phyloP scores from a whole-genome alignment of 331 rosid genomes.

The Quercus tomentella region DNA sequence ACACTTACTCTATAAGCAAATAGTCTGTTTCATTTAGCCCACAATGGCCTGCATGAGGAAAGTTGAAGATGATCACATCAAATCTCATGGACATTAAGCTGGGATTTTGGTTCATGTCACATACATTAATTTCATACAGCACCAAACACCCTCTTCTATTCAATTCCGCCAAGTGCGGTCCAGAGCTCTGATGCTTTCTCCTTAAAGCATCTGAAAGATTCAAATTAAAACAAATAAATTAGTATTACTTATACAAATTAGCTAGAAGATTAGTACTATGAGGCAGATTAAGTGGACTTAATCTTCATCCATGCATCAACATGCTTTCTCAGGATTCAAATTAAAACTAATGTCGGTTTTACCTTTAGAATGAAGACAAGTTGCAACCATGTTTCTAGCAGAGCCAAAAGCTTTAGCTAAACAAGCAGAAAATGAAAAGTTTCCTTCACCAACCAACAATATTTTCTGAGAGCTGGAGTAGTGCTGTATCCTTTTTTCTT shows the following conservation, averaged over 20 bases:
- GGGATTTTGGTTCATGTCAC: slow-evolving; percentile 24
- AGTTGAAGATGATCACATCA: slow-evolving; percentile 37
- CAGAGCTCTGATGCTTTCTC: not conserved
- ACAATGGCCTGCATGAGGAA: slow-evolving; percentile 41
- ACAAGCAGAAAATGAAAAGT: slow-evolving; percentile 32
- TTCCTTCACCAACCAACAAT: slow-evolving; percentile 39
- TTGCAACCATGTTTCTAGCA: slow-evolving; percentile 30
- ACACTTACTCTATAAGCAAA: slow-evolving; percentile 18
- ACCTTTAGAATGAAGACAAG: slow-evolving; percentile 29
- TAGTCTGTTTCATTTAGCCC: not conserved
- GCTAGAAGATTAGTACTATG: too few relatives aligned
- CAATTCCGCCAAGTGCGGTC: slow-evolving; percentile 13
- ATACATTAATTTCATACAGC: slow-evolving; percentile 30
- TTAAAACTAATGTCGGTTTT: not conserved
- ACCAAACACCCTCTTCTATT: slow-evolving; percentile 16
- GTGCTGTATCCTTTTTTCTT: slow-evolving; percentile 14
- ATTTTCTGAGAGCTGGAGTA: slow-evolving; percentile 25
- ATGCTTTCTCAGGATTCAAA: too few relatives aligned
- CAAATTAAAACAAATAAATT: not conserved
- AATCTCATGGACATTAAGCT: not conserved
- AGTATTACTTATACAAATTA: not conserved
- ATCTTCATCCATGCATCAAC: too few relatives aligned
- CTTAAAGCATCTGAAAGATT: not conserved
- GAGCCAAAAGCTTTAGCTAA: slow-evolving; percentile 26
- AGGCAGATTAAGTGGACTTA: too few relatives aligned